Evolutionary conservation across 108 stramenopile species (phyloP).

Genomic region (Cyclotella choctawhatcheeana): DNA sequence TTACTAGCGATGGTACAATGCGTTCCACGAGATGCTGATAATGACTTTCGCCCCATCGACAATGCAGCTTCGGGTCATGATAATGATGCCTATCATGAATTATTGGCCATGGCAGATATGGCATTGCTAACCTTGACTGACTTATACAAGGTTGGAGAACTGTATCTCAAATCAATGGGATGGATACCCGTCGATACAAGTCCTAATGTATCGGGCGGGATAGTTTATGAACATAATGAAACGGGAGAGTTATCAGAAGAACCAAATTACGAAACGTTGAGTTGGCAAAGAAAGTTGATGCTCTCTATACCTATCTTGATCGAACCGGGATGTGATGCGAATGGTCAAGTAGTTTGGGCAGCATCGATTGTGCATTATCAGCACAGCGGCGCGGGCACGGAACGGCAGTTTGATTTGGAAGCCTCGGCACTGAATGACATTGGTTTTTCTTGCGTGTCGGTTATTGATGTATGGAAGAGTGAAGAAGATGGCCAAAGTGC

Average conservation of each 20-base stretch:
- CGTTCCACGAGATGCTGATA: constrained; percentile 10
- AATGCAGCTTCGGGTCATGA: neutral
- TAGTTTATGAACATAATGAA: constrained; percentile 26
- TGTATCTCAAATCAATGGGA: constrained; percentile 10
- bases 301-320: constrained; percentile 31
- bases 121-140: constrained; percentile 18
- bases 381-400: neutral
- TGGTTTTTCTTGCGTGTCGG: constrained; percentile 7
- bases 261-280: constrained; percentile 8
- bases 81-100: neutral
- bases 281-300: constrained; percentile 29
- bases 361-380: constrained; percentile 24
- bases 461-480: constrained; percentile 32
- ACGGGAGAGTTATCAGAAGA: constrained; percentile 29
- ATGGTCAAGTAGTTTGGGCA: constrained; percentile 34
- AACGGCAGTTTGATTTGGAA: constrained; percentile 29
- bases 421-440: neutral
- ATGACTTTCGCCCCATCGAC: constrained; percentile 27
- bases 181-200: constrained; percentile 23
- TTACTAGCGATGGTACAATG: constrained; percentile 32
- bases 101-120: constrained; percentile 28
- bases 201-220: constrained; percentile 10
- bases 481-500: constrained; percentile 29
- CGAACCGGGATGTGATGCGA: constrained; percentile 24
- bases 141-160: constrained; percentile 13